Evolutionary conservation across 2,329 filamentous ascomycete species (phyloP), one percentile per base, ranked within the genome.

Genomic region (Teratosphaeria pseudoeucalypti): DNA sequence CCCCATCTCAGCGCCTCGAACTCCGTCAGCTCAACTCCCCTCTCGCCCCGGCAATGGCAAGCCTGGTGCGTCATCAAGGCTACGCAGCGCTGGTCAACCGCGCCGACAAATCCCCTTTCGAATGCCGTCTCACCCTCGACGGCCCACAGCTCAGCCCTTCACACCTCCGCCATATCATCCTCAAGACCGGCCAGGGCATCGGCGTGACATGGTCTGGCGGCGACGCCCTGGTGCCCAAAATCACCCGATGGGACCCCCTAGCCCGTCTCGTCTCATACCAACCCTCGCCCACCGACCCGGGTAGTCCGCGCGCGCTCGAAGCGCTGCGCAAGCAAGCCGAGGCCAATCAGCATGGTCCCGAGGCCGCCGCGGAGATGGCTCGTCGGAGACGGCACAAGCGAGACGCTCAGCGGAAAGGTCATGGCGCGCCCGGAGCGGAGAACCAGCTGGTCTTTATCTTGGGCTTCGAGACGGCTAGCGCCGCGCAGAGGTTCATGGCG

Each of bases 401-500:
- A 19, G 55, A 19, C 23, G 23, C 10, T 12, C 32, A 47, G 37
- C 14, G 27, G 19, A 16, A 16, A 29, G 34, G 34, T 9, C 14
- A 14, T 16, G 26, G 34, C 7, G 4, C 12, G 27, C 32, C 67
- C 39, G 73, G 80, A 49, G 83, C 82, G n/a, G 12, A 16, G 7
- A 39, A 47, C 14, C 26, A 53, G 7, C 34, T 60, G 19, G 67
- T 70, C 4, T 72, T 69, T 73, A 73, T 86, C 14, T 65, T 86
- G 26, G 77, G 79, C 4, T 85, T 88, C 61, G 68, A 75, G 14
- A 80, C 81, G n/a, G 74, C 78, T 56, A 73, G 74, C 10, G 82
- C 83, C 62, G 83, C 83, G 23, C 77, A 75, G 58, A 71, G 78
- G 62, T 83, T 82, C 70, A 74, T 77, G 3, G 66, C 74, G 55